Evolutionary conservation across 164 flowering plant species (phyloP).

Genomic region (Litsea cubeba): DNA sequence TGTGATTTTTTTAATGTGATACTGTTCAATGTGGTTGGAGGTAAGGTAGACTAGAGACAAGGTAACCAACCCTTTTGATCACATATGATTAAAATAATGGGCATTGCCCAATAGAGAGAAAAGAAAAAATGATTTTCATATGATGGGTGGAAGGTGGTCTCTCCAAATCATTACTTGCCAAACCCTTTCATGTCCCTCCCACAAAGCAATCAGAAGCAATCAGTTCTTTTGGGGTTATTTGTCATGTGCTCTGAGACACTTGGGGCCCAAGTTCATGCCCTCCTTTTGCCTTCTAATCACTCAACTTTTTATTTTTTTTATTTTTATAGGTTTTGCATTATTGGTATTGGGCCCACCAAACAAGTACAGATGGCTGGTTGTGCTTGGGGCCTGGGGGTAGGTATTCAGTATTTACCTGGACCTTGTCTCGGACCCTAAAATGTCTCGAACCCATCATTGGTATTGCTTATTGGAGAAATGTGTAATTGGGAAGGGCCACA

Average conservation of each 20-base stretch:
- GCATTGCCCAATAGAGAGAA: background rate
- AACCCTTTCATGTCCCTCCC: background rate
- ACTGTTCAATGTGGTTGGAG: background rate
- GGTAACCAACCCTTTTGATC: background rate
- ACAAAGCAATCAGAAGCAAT: background rate
- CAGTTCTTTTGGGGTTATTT: background rate
- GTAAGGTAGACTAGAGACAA: background rate
- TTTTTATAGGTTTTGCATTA: too few species aligned
- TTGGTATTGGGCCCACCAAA: too few species aligned
- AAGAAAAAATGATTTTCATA: background rate
- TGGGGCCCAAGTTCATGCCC: background rate
- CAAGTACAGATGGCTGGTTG: too few species aligned
- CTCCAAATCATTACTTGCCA: constrained; percentile 1
- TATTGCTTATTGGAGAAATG: too few species aligned
- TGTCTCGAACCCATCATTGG: background rate
- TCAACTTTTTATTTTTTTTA: background rate
- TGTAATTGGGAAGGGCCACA: too few species aligned
- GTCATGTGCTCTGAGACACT: background rate
- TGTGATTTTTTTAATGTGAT: background rate
- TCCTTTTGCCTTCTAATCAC: background rate
- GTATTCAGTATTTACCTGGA: too few species aligned
- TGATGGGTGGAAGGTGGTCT: constrained; percentile 1
- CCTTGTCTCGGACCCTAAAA: background rate
- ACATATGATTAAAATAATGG: background rate
- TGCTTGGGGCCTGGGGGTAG: too few species aligned